Conservation (phyloP, 148 eudicot species). For the Vaccinium myrtillus region DNA sequence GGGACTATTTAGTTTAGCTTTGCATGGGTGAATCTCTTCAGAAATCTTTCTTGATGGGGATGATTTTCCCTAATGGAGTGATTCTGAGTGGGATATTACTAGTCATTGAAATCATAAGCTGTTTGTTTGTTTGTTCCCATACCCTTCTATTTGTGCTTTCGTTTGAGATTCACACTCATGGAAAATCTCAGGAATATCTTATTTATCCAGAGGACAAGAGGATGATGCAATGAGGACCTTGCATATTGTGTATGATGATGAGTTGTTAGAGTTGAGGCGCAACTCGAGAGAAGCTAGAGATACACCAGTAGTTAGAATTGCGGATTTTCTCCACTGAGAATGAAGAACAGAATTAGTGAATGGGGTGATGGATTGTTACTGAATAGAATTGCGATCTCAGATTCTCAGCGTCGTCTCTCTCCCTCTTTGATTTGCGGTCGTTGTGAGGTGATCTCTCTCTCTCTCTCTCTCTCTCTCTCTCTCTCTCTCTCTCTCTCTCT, state of each 20-base stretch:
- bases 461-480: too few species aligned
- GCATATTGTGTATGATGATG: conserved; percentile 37
- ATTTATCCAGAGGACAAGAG: conserved; percentile 98
- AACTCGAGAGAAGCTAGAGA: conserved; percentile 43
- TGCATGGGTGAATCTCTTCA: not conserved
- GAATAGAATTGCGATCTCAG: conserved; percentile 18
- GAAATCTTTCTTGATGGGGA: not conserved
- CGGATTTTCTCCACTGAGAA: conserved; percentile 78
- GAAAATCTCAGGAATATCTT: conserved; percentile 92
- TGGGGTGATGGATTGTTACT: conserved; percentile 64
- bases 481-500: too few species aligned
- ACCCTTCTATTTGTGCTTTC: conserved; percentile 15
- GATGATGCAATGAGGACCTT: conserved; percentile 60
- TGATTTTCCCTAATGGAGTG: not conserved
- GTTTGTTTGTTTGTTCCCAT: conserved; percentile 12
- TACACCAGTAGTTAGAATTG: conserved; percentile 41
- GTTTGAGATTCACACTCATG: conserved; percentile 46
- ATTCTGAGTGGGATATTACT: not conserved
- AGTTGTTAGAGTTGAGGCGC: conserved; percentile 28
- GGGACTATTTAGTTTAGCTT: not conserved
- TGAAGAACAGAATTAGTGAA: conserved; percentile 62
- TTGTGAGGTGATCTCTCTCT: too few species aligned
- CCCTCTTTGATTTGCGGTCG: too few species aligned
- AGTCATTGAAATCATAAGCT: not conserved
- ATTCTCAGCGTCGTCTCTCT: too few species aligned